Evolutionary conservation across 768 basidiomycete genomes (phyloP).

Genomic region (Lactarius deliciosus): DNA sequence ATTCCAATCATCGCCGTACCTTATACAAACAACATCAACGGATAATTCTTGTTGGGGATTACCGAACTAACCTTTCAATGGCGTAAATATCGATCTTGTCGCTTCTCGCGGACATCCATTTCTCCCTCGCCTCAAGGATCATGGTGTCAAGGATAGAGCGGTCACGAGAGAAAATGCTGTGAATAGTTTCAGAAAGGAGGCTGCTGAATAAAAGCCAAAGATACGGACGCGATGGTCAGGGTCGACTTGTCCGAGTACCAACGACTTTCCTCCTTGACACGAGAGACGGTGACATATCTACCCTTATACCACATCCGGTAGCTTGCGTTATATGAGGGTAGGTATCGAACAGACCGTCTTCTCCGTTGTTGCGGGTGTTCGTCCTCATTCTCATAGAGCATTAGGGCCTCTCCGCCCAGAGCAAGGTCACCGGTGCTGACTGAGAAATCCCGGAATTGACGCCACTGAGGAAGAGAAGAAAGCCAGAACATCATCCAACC

Average conservation of each 20-base stretch:
- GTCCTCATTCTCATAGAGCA: slow-evolving; percentile 2
- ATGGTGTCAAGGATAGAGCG: slow-evolving; percentile 26
- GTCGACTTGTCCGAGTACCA: slow-evolving; percentile 44
- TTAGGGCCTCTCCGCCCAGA: too few species aligned
- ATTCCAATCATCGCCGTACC: slow-evolving; percentile 46
- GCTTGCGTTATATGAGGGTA: slow-evolving; percentile 43
- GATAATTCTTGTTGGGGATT: neutral
- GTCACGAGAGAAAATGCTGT: slow-evolving; percentile 23
- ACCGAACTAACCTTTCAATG: slow-evolving; percentile 41
- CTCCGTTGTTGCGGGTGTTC: slow-evolving; percentile 11
- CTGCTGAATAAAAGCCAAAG: neutral
- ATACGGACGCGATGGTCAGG: slow-evolving; percentile 45
- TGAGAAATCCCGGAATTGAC: slow-evolving; percentile 52
- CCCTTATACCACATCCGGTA: slow-evolving; percentile 51
- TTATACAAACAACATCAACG: slow-evolving; percentile 7
- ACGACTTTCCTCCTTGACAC: slow-evolving; percentile 38
- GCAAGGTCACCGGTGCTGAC: too few species aligned
- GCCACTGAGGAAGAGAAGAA: slow-evolving; percentile 59
- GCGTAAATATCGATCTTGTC: slow-evolving; percentile 44
- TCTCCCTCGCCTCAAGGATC: slow-evolving; percentile 23
- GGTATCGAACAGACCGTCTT: slow-evolving; percentile 38
- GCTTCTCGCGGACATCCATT: slow-evolving; percentile 13
- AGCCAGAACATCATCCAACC: slow-evolving; percentile 76
- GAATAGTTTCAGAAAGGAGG: slow-evolving; percentile 10
- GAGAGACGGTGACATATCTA: slow-evolving; percentile 34